phyloP scores from a whole-genome alignment of 352 stramenopile genomes.

The Phytopythium oedochilum region DNA sequence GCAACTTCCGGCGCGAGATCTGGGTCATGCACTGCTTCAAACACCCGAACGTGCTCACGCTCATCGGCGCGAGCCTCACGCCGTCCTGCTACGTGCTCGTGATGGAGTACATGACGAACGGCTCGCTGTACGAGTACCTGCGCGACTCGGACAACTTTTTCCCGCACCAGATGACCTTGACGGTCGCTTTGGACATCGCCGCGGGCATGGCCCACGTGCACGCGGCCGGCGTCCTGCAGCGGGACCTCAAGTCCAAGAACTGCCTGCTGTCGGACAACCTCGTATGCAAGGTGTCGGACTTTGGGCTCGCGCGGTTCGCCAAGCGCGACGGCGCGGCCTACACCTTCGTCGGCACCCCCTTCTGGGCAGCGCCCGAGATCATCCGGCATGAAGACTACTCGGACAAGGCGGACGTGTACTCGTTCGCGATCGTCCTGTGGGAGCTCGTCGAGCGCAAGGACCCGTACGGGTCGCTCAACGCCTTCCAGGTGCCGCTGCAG shows the following conservation, averaged over 20 bases:
- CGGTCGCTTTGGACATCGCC: slow-evolving; percentile 58
- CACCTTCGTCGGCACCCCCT: slow-evolving; percentile 75
- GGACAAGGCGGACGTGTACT: slow-evolving; percentile 80
- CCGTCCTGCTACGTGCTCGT: slow-evolving; percentile 76
- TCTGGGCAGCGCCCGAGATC: slow-evolving; percentile 73
- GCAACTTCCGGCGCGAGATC: slow-evolving; percentile 78
- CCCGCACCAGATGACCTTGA: slow-evolving; percentile 53
- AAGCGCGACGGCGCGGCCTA: slow-evolving; percentile 25
- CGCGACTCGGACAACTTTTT: slow-evolving; percentile 74
- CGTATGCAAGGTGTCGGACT: slow-evolving; percentile 72
- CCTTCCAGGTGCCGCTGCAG: slow-evolving; percentile 68
- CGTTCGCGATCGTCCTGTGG: slow-evolving; percentile 69
- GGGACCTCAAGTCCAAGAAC: slow-evolving; percentile 81
- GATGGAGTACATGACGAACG: slow-evolving; percentile 86
- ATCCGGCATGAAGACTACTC: slow-evolving; percentile 75
- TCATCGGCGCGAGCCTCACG: slow-evolving; percentile 73
- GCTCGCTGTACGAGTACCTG: slow-evolving; percentile 79
- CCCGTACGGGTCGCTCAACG: slow-evolving; percentile 66
- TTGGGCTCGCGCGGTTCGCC: slow-evolving; percentile 60
- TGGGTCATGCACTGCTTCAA: slow-evolving; percentile 73
- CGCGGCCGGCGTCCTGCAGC: slow-evolving; percentile 46
- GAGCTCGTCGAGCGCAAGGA: slow-evolving; percentile 71
- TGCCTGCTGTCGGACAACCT: slow-evolving; percentile 72
- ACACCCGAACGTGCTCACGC: slow-evolving; percentile 71
- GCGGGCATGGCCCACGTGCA: slow-evolving; percentile 65